phyloP scores from a whole-genome alignment of 495 filamentous ascomycete species.

The Aspergillus egyptiacus region DNA sequence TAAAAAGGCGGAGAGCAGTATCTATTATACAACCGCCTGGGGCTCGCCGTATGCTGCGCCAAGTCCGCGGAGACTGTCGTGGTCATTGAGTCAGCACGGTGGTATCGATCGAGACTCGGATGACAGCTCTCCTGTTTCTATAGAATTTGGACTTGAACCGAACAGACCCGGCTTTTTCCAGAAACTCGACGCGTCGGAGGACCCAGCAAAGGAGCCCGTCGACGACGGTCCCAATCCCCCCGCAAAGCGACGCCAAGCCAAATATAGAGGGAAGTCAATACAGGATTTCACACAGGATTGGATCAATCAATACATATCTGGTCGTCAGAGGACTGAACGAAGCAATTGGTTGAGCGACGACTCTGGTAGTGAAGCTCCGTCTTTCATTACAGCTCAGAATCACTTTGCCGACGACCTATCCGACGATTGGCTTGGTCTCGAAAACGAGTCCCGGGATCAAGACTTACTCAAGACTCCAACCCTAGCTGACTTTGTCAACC shows the following conservation, averaged over 20 bases:
- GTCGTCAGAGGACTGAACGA: conserved; percentile 54
- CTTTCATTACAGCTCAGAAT: conserved; percentile 40
- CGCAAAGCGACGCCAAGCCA: conserved; percentile 20
- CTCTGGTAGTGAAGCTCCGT: conserved; percentile 48
- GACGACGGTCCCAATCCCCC: conserved; percentile 17
- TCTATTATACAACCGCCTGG: conserved; percentile 64
- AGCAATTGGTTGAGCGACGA: conserved; percentile 74
- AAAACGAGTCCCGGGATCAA: conserved; percentile 34
- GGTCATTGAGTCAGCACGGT: conserved; percentile 39
- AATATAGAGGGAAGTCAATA: conserved; percentile 36
- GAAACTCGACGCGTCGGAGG: conserved; percentile 28
- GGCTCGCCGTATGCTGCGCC: conserved; percentile 65
- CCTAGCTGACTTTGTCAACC: conserved; percentile 35
- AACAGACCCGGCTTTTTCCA: conserved; percentile 46
- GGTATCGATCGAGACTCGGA: conserved; percentile 31
- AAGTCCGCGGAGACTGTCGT: conserved; percentile 43
- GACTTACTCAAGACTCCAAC: conserved; percentile 42
- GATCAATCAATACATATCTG: conserved; percentile 67
- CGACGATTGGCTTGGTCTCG: conserved; percentile 43
- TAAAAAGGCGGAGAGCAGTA: conserved; percentile 38
- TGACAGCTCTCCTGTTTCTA: conserved; percentile 33
- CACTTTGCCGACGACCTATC: conserved; percentile 40
- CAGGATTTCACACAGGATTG: conserved; percentile 68
- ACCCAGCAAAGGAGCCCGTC: conserved; percentile 14
- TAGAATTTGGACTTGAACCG: conserved; percentile 42